phyloP scores from a whole-genome alignment of 2,329 filamentous ascomycete species.

The Paecilomyces niveus region DNA sequence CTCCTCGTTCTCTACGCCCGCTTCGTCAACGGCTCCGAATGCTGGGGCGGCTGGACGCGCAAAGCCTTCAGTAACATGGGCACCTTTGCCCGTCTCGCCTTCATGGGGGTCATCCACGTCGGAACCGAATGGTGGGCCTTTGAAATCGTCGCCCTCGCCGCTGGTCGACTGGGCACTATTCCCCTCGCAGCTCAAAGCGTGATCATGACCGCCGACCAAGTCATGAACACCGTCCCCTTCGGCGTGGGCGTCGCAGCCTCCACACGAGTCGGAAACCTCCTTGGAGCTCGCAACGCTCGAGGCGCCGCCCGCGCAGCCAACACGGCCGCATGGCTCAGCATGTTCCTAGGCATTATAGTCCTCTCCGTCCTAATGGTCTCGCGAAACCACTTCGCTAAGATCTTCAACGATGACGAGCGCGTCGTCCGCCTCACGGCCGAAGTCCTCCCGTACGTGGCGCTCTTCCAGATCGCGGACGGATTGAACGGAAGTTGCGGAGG shows the following conservation, averaged over 20 bases:
- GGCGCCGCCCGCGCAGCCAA: constrained; percentile 69
- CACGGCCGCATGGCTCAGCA: constrained; percentile 64
- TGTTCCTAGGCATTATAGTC: constrained; percentile 60
- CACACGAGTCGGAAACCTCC: constrained; percentile 68
- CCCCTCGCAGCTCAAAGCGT: constrained; percentile 76
- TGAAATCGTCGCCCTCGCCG: constrained; percentile 78
- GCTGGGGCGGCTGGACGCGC: constrained; percentile 69
- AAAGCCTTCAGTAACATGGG: constrained; percentile 59
- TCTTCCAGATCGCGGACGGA: constrained; percentile 87
- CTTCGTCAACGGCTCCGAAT: constrained; percentile 63
- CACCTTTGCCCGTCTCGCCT: constrained; percentile 66
- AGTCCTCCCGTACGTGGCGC: constrained; percentile 77
- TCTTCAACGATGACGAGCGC: constrained; percentile 71
- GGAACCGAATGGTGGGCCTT: constrained; percentile 95
- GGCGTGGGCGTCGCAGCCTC: constrained; percentile 77
- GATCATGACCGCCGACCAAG: constrained; percentile 83
- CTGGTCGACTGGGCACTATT: constrained; percentile 71
- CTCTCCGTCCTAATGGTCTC: constrained; percentile 63
- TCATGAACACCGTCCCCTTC: constrained; percentile 80
- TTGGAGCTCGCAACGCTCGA: constrained; percentile 59
- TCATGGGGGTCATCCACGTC: constrained; percentile 72
- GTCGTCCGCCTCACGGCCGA: constrained; percentile 69
- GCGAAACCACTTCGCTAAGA: constrained; percentile 63
- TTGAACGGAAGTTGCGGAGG: constrained; percentile 81
- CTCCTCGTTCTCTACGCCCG: constrained; percentile 66